Base-by-base conservation (phyloP, 495 filamentous ascomycete genomes). In the Lasiosphaeriaceae sp. region DNA sequence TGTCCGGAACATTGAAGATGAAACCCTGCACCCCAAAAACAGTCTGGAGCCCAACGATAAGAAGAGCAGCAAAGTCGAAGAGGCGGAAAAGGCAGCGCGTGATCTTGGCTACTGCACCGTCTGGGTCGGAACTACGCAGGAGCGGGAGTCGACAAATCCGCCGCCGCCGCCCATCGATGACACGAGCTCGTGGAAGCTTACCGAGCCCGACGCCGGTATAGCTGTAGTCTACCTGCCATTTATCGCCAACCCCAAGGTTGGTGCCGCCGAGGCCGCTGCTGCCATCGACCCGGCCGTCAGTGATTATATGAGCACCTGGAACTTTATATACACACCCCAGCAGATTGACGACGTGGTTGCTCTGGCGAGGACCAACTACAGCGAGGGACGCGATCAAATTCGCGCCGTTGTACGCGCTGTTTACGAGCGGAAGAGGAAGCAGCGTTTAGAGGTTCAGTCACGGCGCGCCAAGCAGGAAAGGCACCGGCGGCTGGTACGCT, bases 241-340 rank as follows among this genome's bases (percentile, higher is more conserved):
- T 58, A 74, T 97, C 11, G 83, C 86, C 17, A 97, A 98, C 68
- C 79, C 86, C 0, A 83, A 86, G 19, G 88, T 93, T 1, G 59
- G 47, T 5, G 87, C 83, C 50, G 39, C 39, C 39, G 39, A 17
- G 14, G n/a, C 12, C 39, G 14, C 12, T 12, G 39, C 39, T 1
- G 39, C n/a, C 39, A 86, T 97, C 23, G 86, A 96, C 66, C 93
- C 94, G 0, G 82, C 86, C 34, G 82, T 77, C 12, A 84, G 82
- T 55, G 89, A 92, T 49, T 98, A 92, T 75, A 81, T 97, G 71
- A 89, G 84, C 61, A 98, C 94, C 1, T 97, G 94, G 94, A 98
- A 97, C 69, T 97, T 97, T 67, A 84, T 96, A 44, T 97, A 96
- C 71, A 91, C 88, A 34, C 88, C 91, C 0, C 81, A 90, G 54